These are phyloP conservation scores for Phragmites australis DNA, from an alignment of 176 grass and related monocot genomes.

Conservation along the genomic window DNA sequence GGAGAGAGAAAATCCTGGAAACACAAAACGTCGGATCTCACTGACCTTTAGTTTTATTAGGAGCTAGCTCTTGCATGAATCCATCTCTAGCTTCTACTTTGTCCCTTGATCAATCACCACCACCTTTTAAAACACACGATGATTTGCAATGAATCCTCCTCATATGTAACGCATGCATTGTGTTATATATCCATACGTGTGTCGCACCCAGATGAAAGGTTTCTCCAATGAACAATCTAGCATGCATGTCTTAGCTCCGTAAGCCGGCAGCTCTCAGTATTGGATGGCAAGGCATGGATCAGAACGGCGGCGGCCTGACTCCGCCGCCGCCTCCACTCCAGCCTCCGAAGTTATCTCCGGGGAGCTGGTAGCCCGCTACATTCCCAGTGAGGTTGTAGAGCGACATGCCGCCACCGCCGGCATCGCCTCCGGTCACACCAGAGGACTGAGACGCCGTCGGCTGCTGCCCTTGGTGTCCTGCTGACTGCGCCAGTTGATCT, in stretches of 20 bases:
- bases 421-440: conserved; percentile 69
- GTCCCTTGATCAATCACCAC: background rate
- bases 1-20: conserved; percentile 35
- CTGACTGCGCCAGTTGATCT: conserved; percentile 50
- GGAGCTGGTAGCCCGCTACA: conserved; percentile 68
- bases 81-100: conserved; percentile 10
- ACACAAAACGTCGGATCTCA: conserved; percentile 57
- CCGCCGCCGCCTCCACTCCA: conserved; percentile 61
- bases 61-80: conserved; percentile 41
- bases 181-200: conserved; percentile 16
- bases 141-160: conserved; percentile 1
- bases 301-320: conserved; percentile 77
- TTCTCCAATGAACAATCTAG: conserved; percentile 33
- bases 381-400: conserved; percentile 85
- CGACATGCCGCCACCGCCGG: conserved; percentile 56
- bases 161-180: conserved; percentile 37
- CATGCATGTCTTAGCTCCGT: background rate
- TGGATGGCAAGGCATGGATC: conserved; percentile 16
- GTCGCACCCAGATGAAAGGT: conserved; percentile 24
- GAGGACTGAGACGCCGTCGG: conserved; percentile 77
- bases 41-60: conserved; percentile 53
- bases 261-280: background rate
- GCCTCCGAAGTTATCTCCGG: conserved; percentile 64
- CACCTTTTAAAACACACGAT: background rate
- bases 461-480: conserved; percentile 54